Base-by-base conservation (phyloP, 2,329 filamentous ascomycete species). In the Hymenoscyphus linearis region DNA sequence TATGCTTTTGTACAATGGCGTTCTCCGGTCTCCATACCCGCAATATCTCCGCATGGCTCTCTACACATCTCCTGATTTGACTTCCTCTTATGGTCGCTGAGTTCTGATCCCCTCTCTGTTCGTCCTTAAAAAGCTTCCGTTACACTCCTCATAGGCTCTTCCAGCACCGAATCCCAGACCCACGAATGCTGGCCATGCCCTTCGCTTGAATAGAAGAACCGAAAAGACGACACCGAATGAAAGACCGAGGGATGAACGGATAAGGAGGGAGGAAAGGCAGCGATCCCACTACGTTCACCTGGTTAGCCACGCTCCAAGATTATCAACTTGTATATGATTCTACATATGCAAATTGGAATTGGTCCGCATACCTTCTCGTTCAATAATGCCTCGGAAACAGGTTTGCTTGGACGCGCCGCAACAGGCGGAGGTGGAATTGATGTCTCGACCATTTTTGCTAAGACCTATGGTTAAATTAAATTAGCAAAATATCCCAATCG, bases 151-250 rank as follows among this genome's bases (percentile, higher is more conserved):
- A 82, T 96, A 99, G 62, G 95, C 95, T 73, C 96, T 87, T 72
- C 95, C 95, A 66, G 93, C 93, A 75, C 96, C 95, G 76, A 99
- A 98, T 61, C 95, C 95, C 60, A 93, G 83, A 67, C 95, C 95
- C 68, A 96, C 85, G 75, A 91, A 95, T n/a, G 93, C 95, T 61
- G 95, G 95, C 91, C 93, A 99, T 68, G 95, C 91, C 80, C 95
- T 88, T 78, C 96, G 89, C 85, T 96, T 96, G 86, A 99, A 99
- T 60, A 99, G 80, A 62, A 99, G 89, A 64, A 99, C 93, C 64
- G 95, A 98, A 83, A 99, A 98, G 79, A 99, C 91, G 76, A 99
- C 89, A 75, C 95, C 95, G 79, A 99, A 99, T 70, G 90, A 91
- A 75, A 98, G 89, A 73, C 95, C 95, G 77, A 99, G 89, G 60